A percentile compares a stretch with the other conserved stretches of the same genome.
phyloP scores from a whole-genome alignment of 495 filamentous ascomycete species.

The Evernia prunastri region DNA sequence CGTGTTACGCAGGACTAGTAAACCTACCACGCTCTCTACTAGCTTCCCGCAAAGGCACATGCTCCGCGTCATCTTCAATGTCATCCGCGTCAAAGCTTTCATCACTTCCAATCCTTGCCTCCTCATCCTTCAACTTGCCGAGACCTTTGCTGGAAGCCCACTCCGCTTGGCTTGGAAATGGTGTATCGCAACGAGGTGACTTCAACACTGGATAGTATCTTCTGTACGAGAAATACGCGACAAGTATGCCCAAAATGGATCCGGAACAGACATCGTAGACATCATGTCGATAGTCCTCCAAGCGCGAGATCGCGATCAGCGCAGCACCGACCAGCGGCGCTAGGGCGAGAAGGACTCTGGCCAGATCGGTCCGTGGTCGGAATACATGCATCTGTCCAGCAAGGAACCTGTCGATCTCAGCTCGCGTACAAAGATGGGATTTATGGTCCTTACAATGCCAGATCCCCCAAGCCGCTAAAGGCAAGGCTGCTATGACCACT shows the following conservation, averaged over 20 bases:
- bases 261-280: conserved; percentile 85
- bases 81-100: conserved; percentile 17
- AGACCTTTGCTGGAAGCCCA: conserved; percentile 33
- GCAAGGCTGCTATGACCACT: conserved; percentile 83
- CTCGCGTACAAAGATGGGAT: not conserved
- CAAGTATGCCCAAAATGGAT: conserved; percentile 59
- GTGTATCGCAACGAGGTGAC: conserved; percentile 45
- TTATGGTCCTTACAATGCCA: conserved; percentile 49
- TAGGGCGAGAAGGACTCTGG: conserved; percentile 48
- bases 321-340: conserved; percentile 71
- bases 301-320: conserved; percentile 83
- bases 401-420: conserved; percentile 50
- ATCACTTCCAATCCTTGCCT: conserved; percentile 30
- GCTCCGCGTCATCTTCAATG: conserved; percentile 23
- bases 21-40: conserved; percentile 20
- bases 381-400: conserved; percentile 75
- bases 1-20: no score
- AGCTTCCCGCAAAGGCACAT: conserved; percentile 24
- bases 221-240: conserved; percentile 80
- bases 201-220: conserved; percentile 55
- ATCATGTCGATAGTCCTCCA: conserved; percentile 93
- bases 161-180: conserved; percentile 45
- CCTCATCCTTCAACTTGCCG: conserved; percentile 43
- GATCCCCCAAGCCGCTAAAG: conserved; percentile 78
- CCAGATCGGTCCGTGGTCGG: conserved; percentile 64